These are phyloP conservation scores for Closterium sp. DNA, from an alignment of 139 green algal species.

Conservation along the genomic window DNA sequence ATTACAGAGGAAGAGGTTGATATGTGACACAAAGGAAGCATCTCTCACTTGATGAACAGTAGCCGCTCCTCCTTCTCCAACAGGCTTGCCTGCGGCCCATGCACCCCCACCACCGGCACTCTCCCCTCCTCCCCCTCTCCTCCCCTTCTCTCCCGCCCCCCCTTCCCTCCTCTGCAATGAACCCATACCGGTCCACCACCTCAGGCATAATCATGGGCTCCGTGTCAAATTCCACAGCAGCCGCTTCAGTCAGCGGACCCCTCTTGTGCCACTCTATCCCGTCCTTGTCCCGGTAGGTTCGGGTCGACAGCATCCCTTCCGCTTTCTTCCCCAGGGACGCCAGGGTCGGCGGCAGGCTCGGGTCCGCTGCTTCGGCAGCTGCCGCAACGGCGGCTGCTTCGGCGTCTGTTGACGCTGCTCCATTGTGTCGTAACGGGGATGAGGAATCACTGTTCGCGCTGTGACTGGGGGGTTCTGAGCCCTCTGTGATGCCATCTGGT, in stretches of 20 bases:
- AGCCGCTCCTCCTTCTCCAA: background rate
- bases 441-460: background rate
- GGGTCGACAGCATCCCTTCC: background rate
- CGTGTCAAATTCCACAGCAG: background rate
- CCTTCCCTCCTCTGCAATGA: background rate
- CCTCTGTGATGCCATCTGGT: background rate
- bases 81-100: background rate
- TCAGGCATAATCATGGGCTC: background rate
- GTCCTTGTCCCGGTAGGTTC: constrained; percentile 12
- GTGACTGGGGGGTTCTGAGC: background rate
- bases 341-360: constrained; percentile 4
- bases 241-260: background rate
- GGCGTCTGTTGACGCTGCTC: background rate
- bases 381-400: background rate
- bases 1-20: background rate
- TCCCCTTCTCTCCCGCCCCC: background rate
- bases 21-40: background rate
- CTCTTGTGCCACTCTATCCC: constrained; percentile 10
- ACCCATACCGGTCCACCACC: constrained; percentile 7
- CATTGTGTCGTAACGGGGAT: background rate
- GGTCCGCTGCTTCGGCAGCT: background rate
- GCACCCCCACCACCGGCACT: background rate
- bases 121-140: background rate
- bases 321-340: background rate
- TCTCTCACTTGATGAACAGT: background rate